Base-by-base conservation (phyloP, 1,284 basidiomycete species). In the Crucibulum cyathiforme region DNA sequence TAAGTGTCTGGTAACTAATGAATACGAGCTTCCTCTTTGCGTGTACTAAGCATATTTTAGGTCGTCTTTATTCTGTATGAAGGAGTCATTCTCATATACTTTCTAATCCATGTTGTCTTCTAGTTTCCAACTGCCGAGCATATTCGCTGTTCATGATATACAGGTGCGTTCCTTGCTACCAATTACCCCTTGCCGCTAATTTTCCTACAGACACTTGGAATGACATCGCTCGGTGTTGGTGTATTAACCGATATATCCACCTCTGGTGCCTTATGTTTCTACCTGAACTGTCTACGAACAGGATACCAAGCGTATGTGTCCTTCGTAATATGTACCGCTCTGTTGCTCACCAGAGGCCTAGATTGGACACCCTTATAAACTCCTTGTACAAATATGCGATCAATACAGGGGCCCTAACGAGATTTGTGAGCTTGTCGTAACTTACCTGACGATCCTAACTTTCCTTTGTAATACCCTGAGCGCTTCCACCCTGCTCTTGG, bases 381-480 rank as follows among this genome's bases (percentile, higher is more conserved):
- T 81, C 70, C 53, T 67, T 83, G 7, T 74, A 76, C 37, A 68
- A 68, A 57, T 82, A 82, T 65, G 81, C 82, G 9, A 80, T 88
- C 57, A 87, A 86, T 63, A 88, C 86, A 0, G 86, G 89, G n/a
- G 74, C 80, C 8, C 53, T 90, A 48, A 90, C 88, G 8, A 84
- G 84, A 88, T 87, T 71, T 36, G 17, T 9, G 8, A 52, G 19
- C 15, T 51, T n/a, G 36, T 13, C 10, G 3, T 10, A 13, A 43
- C 10, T 17, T 6, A 41, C 36, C 15, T 48, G n/a, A 50, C 58
- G 41, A 71, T 51, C 54, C 41, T 15, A 46, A 43, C 45, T 37
- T 56, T 36, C 35, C 34, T 50, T 54, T 58, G 34, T 67, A 90
- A 88, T 61, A 81, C 84, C 17, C 75, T 84, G 70, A 90, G 89